A percentile compares a stretch with the other conserved stretches of the same genome.
These are phyloP conservation scores for Collybia mongolica DNA, from an alignment of 768 basidiomycete genomes.

Conservation along the genomic window DNA sequence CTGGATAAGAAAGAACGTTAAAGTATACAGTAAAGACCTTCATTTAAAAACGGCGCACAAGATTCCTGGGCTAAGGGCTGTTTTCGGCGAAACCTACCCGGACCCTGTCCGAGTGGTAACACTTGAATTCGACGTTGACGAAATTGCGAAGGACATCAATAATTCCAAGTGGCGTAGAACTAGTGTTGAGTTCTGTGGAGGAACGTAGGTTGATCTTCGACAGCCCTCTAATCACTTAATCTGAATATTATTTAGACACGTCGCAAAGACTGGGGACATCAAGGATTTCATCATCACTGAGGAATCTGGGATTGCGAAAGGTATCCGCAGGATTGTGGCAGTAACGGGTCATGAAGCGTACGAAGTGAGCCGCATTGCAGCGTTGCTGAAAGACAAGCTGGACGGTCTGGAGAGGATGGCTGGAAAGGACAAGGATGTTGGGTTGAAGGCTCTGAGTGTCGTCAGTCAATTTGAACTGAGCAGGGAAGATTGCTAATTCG, in stretches of 20 bases:
- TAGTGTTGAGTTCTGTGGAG: slow-evolving; percentile 97
- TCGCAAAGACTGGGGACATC: slow-evolving; percentile 95
- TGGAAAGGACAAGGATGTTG: slow-evolving; percentile 86
- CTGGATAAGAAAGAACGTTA: slow-evolving; percentile 90
- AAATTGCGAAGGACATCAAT: slow-evolving; percentile 80
- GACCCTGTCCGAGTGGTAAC: slow-evolving; percentile 96
- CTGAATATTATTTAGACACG: slow-evolving; percentile 57
- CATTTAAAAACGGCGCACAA: slow-evolving; percentile 73
- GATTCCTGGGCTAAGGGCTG: slow-evolving; percentile 93
- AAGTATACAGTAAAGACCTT: slow-evolving; percentile 86
- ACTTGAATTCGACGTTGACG: slow-evolving; percentile 83
- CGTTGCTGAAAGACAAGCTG: slow-evolving; percentile 60
- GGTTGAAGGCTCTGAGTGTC: slow-evolving; percentile 75
- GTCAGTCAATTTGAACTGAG: slow-evolving; percentile 39
- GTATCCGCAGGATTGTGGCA: slow-evolving; percentile 91
- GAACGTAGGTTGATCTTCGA: slow-evolving; percentile 66
- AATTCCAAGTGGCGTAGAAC: slow-evolving; percentile 91
- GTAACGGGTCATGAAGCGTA: slow-evolving; percentile 94
- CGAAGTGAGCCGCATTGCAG: slow-evolving; percentile 70
- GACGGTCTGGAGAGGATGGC: slow-evolving; percentile 55
- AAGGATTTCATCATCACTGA: slow-evolving; percentile 94
- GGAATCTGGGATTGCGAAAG: slow-evolving; percentile 97
- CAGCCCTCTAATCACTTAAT: not conserved
- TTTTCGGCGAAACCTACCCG: slow-evolving; percentile 97
- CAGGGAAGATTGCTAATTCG: not conserved